Evolutionary conservation across 306 rosid genomes (phyloP), one percentile per base, ranked within the genome.

Genomic region (Vigna mungo): DNA sequence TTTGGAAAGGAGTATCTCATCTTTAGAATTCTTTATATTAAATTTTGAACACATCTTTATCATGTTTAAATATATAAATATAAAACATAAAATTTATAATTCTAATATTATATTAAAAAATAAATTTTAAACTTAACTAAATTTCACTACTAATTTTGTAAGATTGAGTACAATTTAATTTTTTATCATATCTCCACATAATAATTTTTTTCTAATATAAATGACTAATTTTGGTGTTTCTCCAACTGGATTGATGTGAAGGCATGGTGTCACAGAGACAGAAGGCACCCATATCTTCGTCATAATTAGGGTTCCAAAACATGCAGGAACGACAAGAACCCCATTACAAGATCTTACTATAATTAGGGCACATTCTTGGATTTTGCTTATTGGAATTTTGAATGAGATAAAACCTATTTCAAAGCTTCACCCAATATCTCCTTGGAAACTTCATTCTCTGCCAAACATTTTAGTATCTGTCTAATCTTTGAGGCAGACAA

Each of bases 261-360:
- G 54, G 63, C 68, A 9, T 56, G 55, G 17, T 72, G 53, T 55
- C 67, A 72, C 6, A 9, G 2, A 12, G 17, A 15, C 63, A 14
- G 25, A 58, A 36, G 53, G 39, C 9, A 77, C 7, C 59, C n/a
- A 9, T 5, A 51, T 34, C 55, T 71, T 34, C 46, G 56, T 68
- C 60, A 59, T 72, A 32, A 18, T 39, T 78, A 30, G 72, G 61
- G 49, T 54, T 74, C 62, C 23, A 67, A 66, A 46, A 67, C 76
- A 74, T 16, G 55, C 48, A 66, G 16, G 41, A 64, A 73, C 43
- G 71, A 80, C 79, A 74, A 80, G 23, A 74, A 73, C 80, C 71
- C 36, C 36, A 64, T 21, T 43, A 54, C 79, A 80, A 74, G 2
- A 46, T 46, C 39, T 27, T 48, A 39, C 53, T 12, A 81, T 75